Conservation (phyloP, 257 asterid genomes). For the Fraxinus anomala region DNA sequence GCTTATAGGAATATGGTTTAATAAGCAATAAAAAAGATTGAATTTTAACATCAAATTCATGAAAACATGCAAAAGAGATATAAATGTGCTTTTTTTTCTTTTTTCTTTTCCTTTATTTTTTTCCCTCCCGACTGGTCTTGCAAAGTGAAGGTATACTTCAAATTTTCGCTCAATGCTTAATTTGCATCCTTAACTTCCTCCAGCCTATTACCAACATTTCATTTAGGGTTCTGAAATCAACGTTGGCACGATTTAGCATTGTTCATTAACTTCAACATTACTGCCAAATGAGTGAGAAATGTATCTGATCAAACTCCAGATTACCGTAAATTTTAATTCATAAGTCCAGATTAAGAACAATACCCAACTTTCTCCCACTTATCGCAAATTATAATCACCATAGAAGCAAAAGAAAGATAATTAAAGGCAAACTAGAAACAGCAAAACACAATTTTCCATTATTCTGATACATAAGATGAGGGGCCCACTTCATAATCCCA, state of each 20-base stretch:
- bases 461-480: slow-evolving; percentile 18
- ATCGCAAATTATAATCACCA: not conserved
- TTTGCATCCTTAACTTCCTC: not conserved
- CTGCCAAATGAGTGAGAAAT: not conserved
- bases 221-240: not conserved
- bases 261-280: not conserved
- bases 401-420: not conserved
- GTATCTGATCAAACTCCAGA: not conserved
- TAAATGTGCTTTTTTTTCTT: too few species aligned
- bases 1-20: not conserved
- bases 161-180: too few species aligned
- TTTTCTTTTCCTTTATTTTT: too few species aligned
- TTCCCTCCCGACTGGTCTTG: too few species aligned
- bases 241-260: not conserved
- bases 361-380: not conserved
- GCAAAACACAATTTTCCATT: not conserved
- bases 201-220: not conserved
- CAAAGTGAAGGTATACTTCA: too few species aligned
- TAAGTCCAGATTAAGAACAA: not conserved
- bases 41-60: too few species aligned
- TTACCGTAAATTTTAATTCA: too few species aligned
- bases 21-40: too few species aligned
- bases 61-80: not conserved
- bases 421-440: not conserved
- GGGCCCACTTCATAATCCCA: slow-evolving; percentile 35